These are phyloP conservation scores for Simmondsia chinensis DNA, from an alignment of 148 eudicot genomes.

Conservation along the genomic window DNA sequence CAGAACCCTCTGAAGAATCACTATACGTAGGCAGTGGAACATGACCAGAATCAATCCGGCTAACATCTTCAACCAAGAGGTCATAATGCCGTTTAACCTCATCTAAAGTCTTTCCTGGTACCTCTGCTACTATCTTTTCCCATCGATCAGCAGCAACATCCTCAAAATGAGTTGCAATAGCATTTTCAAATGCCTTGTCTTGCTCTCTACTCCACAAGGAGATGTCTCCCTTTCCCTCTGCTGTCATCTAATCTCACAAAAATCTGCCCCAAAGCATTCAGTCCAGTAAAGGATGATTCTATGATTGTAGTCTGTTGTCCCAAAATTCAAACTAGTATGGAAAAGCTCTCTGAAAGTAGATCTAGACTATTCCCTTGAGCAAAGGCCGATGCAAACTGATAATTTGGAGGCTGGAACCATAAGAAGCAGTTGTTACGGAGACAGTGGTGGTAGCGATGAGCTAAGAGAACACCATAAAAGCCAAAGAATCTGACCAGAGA, in stretches of 20 bases:
- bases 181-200: slow-evolving; percentile 84
- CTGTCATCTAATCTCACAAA: slow-evolving; percentile 31
- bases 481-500: slow-evolving; percentile 14
- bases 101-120: slow-evolving; percentile 66
- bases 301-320: slow-evolving; percentile 2
- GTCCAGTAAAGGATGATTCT: slow-evolving; percentile 1
- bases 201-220: slow-evolving; percentile 73
- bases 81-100: slow-evolving; percentile 78
- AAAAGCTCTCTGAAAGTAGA: slow-evolving; percentile 5
- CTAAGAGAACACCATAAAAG: slow-evolving; percentile 10
- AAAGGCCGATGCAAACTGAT: slow-evolving; percentile 10
- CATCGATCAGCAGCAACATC: slow-evolving; percentile 56
- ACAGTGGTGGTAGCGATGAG: slow-evolving; percentile 8
- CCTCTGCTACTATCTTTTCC: slow-evolving; percentile 70
- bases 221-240: slow-evolving; percentile 34
- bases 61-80: slow-evolving; percentile 58
- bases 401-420: slow-evolving; percentile 3
- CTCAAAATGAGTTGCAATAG: slow-evolving; percentile 56
- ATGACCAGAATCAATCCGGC: slow-evolving; percentile 62
- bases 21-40: slow-evolving; percentile 69
- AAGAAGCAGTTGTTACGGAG: slow-evolving; percentile 15
- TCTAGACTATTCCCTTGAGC: slow-evolving; percentile 11
- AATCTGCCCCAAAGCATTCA: slow-evolving; percentile 11
- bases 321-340: not conserved
- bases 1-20: slow-evolving; percentile 44